Evolutionary conservation across 805 yeast genomes (phyloP).

Genomic region (Metschnikowia lachancei): DNA sequence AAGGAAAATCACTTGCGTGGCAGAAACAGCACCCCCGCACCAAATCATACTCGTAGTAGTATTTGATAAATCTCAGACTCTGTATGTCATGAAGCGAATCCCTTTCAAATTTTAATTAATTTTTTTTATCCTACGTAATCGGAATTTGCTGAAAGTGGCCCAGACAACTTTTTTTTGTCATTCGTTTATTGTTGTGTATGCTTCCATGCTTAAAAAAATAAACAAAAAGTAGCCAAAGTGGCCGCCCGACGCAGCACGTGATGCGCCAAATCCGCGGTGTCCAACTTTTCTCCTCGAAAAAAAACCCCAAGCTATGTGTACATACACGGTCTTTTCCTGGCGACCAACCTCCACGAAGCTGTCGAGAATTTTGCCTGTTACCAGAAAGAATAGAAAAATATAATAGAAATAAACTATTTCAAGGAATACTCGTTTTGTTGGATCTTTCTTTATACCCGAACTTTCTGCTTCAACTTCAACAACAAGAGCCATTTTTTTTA

Average conservation of each 20-base stretch:
- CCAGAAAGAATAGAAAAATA: neutral
- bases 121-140: too few species aligned
- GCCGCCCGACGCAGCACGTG: slow-evolving; percentile 6
- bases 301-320: slow-evolving; percentile 14
- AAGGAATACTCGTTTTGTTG: neutral
- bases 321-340: slow-evolving; percentile 14
- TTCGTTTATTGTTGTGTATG: too few species aligned
- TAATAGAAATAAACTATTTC: neutral
- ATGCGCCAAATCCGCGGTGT: slow-evolving; percentile 12
- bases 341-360: neutral
- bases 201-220: neutral
- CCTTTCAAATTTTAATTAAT: too few species aligned
- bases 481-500: neutral
- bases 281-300: slow-evolving; percentile 12
- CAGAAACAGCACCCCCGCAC: too few species aligned
- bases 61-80: too few species aligned
- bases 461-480: neutral
- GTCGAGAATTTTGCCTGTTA: neutral
- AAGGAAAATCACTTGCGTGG: too few species aligned
- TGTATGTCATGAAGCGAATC: too few species aligned
- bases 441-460: neutral
- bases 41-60: too few species aligned
- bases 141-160: too few species aligned
- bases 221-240: neutral
- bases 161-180: too few species aligned